phyloP scores from a whole-genome alignment of 768 basidiomycete species.

The Lyophyllum atratum region DNA sequence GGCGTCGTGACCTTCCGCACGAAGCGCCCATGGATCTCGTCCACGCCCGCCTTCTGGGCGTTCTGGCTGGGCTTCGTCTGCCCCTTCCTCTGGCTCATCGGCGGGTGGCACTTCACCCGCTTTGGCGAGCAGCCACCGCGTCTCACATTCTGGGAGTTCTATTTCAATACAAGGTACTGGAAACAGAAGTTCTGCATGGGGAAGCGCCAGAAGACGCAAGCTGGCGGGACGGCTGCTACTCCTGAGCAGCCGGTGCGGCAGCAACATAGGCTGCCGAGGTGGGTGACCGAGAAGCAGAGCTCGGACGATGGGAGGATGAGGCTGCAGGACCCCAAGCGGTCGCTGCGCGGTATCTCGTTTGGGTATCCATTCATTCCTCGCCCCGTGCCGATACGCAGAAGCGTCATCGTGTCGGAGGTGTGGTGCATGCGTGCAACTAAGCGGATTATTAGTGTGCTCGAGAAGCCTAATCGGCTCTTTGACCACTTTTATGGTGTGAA shows the following conservation, averaged over 20 bases:
- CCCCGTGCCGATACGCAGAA: conserved; percentile 35
- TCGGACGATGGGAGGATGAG: conserved; percentile 43
- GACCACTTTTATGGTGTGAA: conserved; percentile 48
- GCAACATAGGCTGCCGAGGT: conserved; percentile 38
- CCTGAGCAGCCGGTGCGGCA: conserved; percentile 13
- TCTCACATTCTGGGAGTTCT: conserved; percentile 49
- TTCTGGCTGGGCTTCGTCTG: conserved; percentile 77
- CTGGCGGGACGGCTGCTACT: conserved; percentile 14
- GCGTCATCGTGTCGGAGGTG: conserved; percentile 13
- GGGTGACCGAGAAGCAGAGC: conserved; percentile 45
- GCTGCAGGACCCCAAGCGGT: conserved; percentile 45
- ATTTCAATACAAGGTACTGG: conserved; percentile 39
- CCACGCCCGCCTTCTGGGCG: conserved; percentile 56
- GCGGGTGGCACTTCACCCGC: conserved; percentile 68
- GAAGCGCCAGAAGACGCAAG: conserved; percentile 17
- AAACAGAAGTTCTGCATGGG: conserved; percentile 37
- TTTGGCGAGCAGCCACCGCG: conserved; percentile 47
- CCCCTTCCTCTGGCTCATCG: conserved; percentile 76
- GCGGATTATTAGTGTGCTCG: conserved; percentile 33
- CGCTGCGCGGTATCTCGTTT: conserved; percentile 47
- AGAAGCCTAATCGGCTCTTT: conserved; percentile 44
- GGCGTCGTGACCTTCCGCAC: conserved; percentile 33
- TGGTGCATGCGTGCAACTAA: conserved; percentile 18
- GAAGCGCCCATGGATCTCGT: conserved; percentile 30
- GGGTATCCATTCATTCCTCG: conserved; percentile 66